Conservation (phyloP, 305 asterid species). For the Solanum aculeatissimum region DNA sequence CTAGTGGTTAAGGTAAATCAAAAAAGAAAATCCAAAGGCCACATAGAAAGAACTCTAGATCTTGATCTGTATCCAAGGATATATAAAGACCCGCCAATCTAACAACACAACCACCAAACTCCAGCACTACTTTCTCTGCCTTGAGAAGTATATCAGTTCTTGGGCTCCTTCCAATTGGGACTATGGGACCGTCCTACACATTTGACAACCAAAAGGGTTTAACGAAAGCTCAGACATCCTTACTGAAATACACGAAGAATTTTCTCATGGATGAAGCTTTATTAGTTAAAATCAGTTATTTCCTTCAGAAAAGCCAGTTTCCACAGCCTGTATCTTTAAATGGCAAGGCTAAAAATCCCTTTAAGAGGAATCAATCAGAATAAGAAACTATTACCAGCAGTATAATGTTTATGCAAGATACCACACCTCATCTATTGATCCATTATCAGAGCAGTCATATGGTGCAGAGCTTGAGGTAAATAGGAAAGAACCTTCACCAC, state of each 20-base stretch:
- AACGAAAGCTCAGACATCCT: background rate
- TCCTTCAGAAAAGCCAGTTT: background rate
- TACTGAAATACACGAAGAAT: background rate
- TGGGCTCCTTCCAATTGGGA: slow-evolving; percentile 85
- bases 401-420: slow-evolving; percentile 8
- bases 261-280: background rate
- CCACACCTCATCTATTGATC: slow-evolving; percentile 82
- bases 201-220: background rate
- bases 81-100: slow-evolving; percentile 98
- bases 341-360: background rate
- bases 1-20: slow-evolving; percentile 40
- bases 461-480: slow-evolving; percentile 97
- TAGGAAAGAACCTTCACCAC: slow-evolving; percentile 88
- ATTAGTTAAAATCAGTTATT: background rate
- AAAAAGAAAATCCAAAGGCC: background rate
- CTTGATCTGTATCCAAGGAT: slow-evolving; percentile 44
- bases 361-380: background rate
- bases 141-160: slow-evolving; percentile 76
- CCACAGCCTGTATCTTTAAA: background rate
- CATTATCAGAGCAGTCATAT: slow-evolving; percentile 80
- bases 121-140: slow-evolving; percentile 73
- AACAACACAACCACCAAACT: slow-evolving; percentile 75
- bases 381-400: slow-evolving; percentile 2
- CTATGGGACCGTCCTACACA: slow-evolving; percentile 67
- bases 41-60: background rate